phyloP scores from a whole-genome alignment of 2,329 filamentous ascomycete species.

The Leptographium galeiforme region DNA sequence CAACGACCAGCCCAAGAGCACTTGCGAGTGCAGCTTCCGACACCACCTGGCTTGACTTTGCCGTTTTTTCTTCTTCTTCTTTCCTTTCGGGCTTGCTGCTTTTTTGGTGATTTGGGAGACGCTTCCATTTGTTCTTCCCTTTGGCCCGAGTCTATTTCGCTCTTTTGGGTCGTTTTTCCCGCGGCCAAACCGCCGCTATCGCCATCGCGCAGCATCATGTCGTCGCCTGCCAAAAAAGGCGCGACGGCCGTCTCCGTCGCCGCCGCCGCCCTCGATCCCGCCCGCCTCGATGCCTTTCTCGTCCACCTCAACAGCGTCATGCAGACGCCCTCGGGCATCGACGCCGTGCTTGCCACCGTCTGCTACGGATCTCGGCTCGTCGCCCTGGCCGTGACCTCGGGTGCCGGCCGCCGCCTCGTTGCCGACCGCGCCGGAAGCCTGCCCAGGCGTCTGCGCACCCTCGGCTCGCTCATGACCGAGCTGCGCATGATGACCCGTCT shows the following conservation, averaged over 20 bases:
- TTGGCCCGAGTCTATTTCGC: too few species aligned
- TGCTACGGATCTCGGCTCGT: constrained; percentile 52
- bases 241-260: not conserved
- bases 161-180: not conserved
- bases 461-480: constrained; percentile 56
- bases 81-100: too few species aligned
- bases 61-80: too few species aligned
- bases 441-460: constrained; percentile 39
- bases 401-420: constrained; percentile 40
- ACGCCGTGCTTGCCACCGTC: constrained; percentile 53
- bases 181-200: not conserved
- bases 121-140: too few species aligned
- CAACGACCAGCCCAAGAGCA: not conserved
- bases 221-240: not conserved
- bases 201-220: not conserved
- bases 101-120: too few species aligned
- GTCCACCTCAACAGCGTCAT: constrained; percentile 48
- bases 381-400: constrained; percentile 34
- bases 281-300: constrained; percentile 38
- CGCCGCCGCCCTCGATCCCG: constrained; percentile 10
- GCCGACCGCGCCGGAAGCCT: constrained; percentile 36
- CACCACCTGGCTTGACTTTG: too few species aligned
- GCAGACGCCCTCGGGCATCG: constrained; percentile 54
- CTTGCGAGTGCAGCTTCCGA: not conserved
- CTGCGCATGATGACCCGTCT: constrained; percentile 60